Base-by-base conservation (phyloP, 306 rosid species). In the Cucumis melo region DNA sequence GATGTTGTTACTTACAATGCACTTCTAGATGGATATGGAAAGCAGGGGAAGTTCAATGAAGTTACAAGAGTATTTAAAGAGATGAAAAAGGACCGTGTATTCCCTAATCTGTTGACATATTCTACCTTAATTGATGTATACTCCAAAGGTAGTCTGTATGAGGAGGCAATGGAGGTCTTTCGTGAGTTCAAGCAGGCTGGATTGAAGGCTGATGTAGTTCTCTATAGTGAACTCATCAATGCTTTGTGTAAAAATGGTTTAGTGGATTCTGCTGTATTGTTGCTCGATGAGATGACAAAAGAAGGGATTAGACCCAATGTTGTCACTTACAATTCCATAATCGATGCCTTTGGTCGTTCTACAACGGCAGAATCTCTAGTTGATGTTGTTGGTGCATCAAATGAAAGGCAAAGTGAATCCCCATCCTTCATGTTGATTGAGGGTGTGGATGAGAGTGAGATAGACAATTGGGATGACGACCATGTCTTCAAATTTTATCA, bases 221-320 rank as follows among this genome's bases (percentile, higher is more conserved):
- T 94, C 46, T 94, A 91, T 38, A 90, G 95, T 83, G 89, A 91
- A 64, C 91, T 91, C 12, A 89, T 89, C 24, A 91, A 94, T 78
- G 81, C 93, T 44, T 81, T 94, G 39, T 90, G 97, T 87, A 94
- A 94, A 76, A 92, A 90, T 74, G 96, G 96, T 61, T 80, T 82
- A 74, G 91, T 84, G 71, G 87, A 88, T 23, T 86, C 92, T 70
- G 95, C 99, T 58, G 74, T 89, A 77, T 77, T 83, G n/a, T 85
- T 94, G 90, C 96, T 92, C 60, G 94, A 90, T 78, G 92, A 84
- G 82, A 94, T 94, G 99, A 92, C 86, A n/a, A 80, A 82, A 83
- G 89, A 90, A 78, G 95, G 95, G 44, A 87, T 90, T 58, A 84
- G 78, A 72, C 99, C 99, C 24, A 94, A 94, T 80, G 96, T 94